Evolutionary conservation across 164 flowering plant species (phyloP), one percentile per base, ranked within the genome.

Genomic region (Aristolochia californica): DNA sequence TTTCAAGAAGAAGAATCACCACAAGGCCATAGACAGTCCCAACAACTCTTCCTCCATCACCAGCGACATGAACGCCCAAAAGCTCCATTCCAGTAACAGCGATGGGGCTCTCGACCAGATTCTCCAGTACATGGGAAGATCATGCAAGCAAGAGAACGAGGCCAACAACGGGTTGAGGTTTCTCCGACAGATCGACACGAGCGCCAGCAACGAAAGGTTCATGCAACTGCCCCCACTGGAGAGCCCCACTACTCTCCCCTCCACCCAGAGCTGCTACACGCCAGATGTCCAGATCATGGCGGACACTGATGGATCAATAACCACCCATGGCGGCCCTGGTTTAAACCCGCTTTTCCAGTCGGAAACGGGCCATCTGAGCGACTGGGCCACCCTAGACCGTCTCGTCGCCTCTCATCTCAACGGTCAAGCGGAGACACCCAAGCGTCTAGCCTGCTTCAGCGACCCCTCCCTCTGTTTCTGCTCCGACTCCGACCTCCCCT

Each of bases 1-100:
- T 18, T 88, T 88, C 80, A 88, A 83, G 83, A 88, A 86, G 71
- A 76, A 75, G 71, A 18, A 80, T 58, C 85, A 80, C 62, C 86
- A 84, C 66, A 84, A 81, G 63, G 63, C 78, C 18, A 24, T 64
- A 0, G 85, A 80, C 18, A 72, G 77, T 60, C 77, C 82, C 0
- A 68, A 63, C 48, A 59, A 55, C 58, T 63, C 40, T 34, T 34
- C 84, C 5, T 59, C 75, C 0, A 50, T 65, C 38, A 59, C 67
- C 57, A 26, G 55, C 20, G 57, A 57, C 4, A 50, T 53, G 58
- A 65, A 63, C 57, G 14, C 83, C 18, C 77, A 71, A 4, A 59
- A 75, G 59, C 61, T 75, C 52, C 50, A 68, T 34, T 53, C 75
- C 5, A 65, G 65, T 58, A 68, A 62, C 30, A 67, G 64, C 30